Percentiles rank a stretch among this genome's conserved stretches.
phyloP scores from a whole-genome alignment of 108 stramenopile species.

The Aurantiochytrium sp. region DNA sequence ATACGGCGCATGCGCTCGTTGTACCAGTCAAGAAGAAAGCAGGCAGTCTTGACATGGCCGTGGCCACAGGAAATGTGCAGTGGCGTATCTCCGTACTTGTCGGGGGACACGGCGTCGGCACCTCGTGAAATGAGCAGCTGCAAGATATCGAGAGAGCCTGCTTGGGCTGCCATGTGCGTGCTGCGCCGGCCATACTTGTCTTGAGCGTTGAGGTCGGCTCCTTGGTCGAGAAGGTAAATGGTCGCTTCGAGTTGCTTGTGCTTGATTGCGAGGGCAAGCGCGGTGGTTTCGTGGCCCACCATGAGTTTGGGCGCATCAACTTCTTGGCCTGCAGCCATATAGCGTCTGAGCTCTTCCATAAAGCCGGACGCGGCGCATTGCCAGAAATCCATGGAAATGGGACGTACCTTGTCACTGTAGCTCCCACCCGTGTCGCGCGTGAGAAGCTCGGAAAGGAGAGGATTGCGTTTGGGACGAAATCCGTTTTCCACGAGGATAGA shows the following conservation, averaged over 20 bases:
- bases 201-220: constrained; percentile 26
- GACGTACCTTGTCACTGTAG: constrained; percentile 22
- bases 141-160: constrained; percentile 21
- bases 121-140: constrained; percentile 31
- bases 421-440: constrained; percentile 31
- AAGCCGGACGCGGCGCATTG: constrained; percentile 25
- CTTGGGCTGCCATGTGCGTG: constrained; percentile 42
- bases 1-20: constrained; percentile 33
- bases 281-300: constrained; percentile 18
- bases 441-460: constrained; percentile 27
- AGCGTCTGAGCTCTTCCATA: constrained; percentile 39
- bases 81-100: constrained; percentile 41
- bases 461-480: constrained; percentile 1
- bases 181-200: constrained; percentile 41
- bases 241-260: constrained; percentile 32
- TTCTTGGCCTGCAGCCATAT: constrained; percentile 38
- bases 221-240: constrained; percentile 22
- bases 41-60: constrained; percentile 25
- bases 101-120: constrained; percentile 32
- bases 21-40: constrained; percentile 36
- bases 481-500: constrained; percentile 24
- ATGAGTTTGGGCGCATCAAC: constrained; percentile 24
- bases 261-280: constrained; percentile 36
- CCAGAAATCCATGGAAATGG: constrained; percentile 42
- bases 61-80: constrained; percentile 43